Conservation (phyloP, 75 land plant species). For the Pinus albicaulis region DNA sequence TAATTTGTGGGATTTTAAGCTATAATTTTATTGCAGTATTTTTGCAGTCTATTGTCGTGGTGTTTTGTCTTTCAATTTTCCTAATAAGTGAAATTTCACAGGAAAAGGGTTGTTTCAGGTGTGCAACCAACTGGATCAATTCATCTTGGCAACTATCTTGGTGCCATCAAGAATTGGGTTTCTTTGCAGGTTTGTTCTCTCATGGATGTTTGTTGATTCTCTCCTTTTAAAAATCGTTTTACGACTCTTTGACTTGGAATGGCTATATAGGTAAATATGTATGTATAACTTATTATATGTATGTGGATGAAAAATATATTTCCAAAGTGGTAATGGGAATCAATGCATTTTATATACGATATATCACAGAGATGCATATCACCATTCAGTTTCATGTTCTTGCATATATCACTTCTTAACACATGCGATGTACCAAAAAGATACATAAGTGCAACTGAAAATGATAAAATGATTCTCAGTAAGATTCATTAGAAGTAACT, state of each 20-base stretch:
- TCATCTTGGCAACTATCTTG: conserved; percentile 95
- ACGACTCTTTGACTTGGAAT: background rate
- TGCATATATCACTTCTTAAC: too few relatives aligned
- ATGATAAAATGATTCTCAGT: too few relatives aligned
- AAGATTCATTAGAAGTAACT: too few relatives aligned
- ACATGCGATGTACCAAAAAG: too few relatives aligned
- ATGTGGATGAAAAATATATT: too few relatives aligned
- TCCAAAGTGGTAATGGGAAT: too few relatives aligned
- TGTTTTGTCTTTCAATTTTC: background rate
- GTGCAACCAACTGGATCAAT: conserved; percentile 96
- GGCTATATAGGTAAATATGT: background rate
- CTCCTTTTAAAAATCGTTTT: background rate
- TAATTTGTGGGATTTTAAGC: background rate
- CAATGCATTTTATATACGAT: too few relatives aligned
- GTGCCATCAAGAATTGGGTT: conserved; percentile 95
- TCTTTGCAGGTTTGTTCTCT: conserved; percentile 64
- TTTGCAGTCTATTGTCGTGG: background rate
- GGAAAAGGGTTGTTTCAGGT: conserved; percentile 96
- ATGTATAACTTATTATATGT: background rate
- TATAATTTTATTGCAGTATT: background rate
- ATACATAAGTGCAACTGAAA: too few relatives aligned
- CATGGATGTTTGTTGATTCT: background rate
- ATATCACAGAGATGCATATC: too few relatives aligned
- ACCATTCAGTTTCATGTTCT: too few relatives aligned
- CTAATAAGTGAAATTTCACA: conserved; percentile 22